A percentile compares a stretch with the other conserved stretches of the same genome.
phyloP scores from a whole-genome alignment of 805 yeast species.

The Hanseniaspora mollemarum region DNA sequence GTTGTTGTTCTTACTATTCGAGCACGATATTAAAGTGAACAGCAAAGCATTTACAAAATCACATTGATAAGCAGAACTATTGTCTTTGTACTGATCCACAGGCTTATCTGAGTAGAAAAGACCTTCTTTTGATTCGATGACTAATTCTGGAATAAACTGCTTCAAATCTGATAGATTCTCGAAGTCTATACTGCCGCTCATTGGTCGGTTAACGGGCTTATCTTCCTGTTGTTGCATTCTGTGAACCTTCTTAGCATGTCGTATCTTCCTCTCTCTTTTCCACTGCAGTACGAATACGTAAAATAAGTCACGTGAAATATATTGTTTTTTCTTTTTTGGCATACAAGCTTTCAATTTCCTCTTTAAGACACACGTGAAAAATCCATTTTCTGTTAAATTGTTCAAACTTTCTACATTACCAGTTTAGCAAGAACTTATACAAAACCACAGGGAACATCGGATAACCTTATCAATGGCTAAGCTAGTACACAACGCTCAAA shows the following conservation, averaged over 20 bases:
- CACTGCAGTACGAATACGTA: too few species aligned
- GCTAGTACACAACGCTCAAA: constrained; percentile 79
- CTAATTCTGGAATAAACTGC: constrained; percentile 12
- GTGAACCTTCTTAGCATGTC: too few species aligned
- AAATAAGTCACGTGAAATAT: too few species aligned
- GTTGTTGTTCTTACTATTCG: constrained; percentile 5
- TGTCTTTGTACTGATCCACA: not conserved
- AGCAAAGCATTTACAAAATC: constrained; percentile 7
- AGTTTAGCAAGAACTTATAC: not conserved
- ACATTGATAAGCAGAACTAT: not conserved
- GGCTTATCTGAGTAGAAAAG: not conserved
- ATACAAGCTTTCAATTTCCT: too few species aligned
- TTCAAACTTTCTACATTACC: too few species aligned
- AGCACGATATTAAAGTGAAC: constrained; percentile 1
- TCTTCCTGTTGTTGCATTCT: too few species aligned
- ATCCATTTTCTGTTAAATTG: too few species aligned
- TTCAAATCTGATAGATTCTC: not conserved
- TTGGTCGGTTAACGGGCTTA: too few species aligned
- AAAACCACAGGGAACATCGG: not conserved
- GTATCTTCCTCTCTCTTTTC: too few species aligned
- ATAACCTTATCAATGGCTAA: constrained; percentile 46
- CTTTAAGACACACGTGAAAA: too few species aligned
- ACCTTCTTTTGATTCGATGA: not conserved
- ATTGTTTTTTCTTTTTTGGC: too few species aligned
- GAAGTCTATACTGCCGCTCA: too few species aligned